Conservation (phyloP, 148 eudicot genomes). For the Persicaria maculosa region DNA sequence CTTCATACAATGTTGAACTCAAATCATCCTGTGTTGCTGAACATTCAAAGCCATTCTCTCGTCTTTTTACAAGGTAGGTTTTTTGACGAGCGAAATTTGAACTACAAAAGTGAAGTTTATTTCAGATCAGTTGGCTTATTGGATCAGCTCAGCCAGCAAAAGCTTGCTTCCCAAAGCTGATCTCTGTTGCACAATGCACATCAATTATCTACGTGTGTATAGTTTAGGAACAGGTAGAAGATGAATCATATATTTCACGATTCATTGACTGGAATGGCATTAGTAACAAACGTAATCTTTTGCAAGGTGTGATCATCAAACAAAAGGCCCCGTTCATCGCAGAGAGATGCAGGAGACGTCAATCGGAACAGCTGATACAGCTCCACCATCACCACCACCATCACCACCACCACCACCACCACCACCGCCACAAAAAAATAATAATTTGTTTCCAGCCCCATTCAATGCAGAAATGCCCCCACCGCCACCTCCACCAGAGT, state of each 20-base stretch:
- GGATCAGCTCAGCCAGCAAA: neutral
- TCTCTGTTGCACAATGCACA: neutral
- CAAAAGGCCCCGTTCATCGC: conserved; percentile 19
- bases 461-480: too few species aligned
- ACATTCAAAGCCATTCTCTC: neutral
- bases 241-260: neutral
- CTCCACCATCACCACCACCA: too few species aligned
- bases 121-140: neutral
- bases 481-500: too few species aligned
- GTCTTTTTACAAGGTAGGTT: neutral
- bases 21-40: conserved; percentile 3
- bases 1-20: conserved; percentile 11
- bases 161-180: neutral
- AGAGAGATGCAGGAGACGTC: conserved; percentile 18
- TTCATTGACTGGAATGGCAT: neutral
- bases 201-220: neutral
- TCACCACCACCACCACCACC: too few species aligned
- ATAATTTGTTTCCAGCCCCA: too few species aligned
- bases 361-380: too few species aligned
- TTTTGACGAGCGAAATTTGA: neutral
- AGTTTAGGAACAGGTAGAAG: neutral
- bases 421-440: too few species aligned
- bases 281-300: neutral
- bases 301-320: conserved; percentile 12
- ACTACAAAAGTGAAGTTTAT: neutral